These are phyloP conservation scores for Liriodendron chinense DNA, from an alignment of 164 flowering plant species.

Conservation along the genomic window DNA sequence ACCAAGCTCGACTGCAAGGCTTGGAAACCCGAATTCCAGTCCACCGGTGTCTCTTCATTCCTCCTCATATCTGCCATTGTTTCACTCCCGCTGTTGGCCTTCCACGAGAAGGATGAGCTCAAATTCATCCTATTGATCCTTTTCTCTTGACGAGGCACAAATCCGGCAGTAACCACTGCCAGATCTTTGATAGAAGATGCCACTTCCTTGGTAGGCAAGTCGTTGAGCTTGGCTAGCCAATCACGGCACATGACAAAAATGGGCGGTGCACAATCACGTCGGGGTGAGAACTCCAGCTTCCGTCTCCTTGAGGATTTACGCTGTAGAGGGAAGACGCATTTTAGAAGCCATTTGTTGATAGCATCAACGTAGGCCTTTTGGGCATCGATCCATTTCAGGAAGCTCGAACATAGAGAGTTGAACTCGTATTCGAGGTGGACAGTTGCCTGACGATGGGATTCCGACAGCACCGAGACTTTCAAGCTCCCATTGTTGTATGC, in stretches of 20 bases:
- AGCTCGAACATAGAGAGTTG: conserved; percentile 47
- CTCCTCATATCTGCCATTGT: conserved; percentile 16
- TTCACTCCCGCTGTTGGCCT: conserved; percentile 22
- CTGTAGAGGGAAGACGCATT: conserved; percentile 46
- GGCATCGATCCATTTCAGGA: conserved; percentile 67
- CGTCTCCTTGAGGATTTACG: conserved; percentile 42
- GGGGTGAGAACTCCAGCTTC: conserved; percentile 27
- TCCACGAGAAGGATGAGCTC: conserved; percentile 22
- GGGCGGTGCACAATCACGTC: conserved; percentile 60
- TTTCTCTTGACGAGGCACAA: conserved; percentile 74
- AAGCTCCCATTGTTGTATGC: conserved; percentile 39
- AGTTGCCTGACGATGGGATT: conserved; percentile 59
- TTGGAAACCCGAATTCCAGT: conserved; percentile 47
- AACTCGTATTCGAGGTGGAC: conserved; percentile 56
- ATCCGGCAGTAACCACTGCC: conserved; percentile 43
- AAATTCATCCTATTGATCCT: conserved; percentile 44
- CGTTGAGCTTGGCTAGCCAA: conserved; percentile 60
- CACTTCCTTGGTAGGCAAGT: conserved; percentile 46
- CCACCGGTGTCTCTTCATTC: conserved; percentile 42
- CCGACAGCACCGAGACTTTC: conserved; percentile 52
- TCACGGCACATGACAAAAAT: conserved; percentile 64
- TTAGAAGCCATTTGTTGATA: conserved; percentile 71
- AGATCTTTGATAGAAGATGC: conserved; percentile 56
- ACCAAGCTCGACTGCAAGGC: conserved; percentile 52
- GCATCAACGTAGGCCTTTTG: conserved; percentile 68